Percentiles rank a stretch among this genome's conserved stretches.
Evolutionary conservation across 805 yeast genomes (phyloP).

Genomic region (Zygotorulaspora danielsina): DNA sequence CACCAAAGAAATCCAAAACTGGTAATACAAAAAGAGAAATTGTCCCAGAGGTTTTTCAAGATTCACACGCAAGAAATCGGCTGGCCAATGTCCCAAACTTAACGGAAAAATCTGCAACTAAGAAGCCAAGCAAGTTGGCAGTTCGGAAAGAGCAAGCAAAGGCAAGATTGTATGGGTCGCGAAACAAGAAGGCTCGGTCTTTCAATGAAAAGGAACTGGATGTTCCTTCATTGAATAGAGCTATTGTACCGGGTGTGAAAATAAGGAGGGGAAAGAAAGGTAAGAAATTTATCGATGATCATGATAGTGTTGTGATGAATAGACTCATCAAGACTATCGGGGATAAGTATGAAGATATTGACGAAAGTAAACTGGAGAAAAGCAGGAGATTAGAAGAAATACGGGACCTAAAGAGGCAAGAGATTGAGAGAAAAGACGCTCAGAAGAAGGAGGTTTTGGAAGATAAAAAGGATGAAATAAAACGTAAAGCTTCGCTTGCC

Average conservation of each 20-base stretch:
- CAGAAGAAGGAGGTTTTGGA: conserved; percentile 66
- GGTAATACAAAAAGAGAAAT: conserved; percentile 54
- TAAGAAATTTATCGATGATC: conserved; percentile 69
- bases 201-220: conserved; percentile 76
- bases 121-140: conserved; percentile 45
- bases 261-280: conserved; percentile 81
- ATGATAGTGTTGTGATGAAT: conserved; percentile 56
- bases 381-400: conserved; percentile 85
- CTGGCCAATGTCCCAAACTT: conserved; percentile 50
- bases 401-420: conserved; percentile 79
- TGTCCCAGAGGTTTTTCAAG: conserved; percentile 62
- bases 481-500: conserved; percentile 65
- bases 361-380: conserved; percentile 87
- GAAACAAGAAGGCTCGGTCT: conserved; percentile 43
- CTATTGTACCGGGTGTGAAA: conserved; percentile 80
- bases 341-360: conserved; percentile 69
- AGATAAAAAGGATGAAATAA: conserved; percentile 71
- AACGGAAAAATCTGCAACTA: conserved; percentile 53
- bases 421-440: conserved; percentile 78
- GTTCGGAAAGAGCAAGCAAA: conserved; percentile 65
- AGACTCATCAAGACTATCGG: conserved; percentile 77
- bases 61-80: conserved; percentile 65
- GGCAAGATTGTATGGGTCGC: conserved; percentile 64
- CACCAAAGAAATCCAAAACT: conserved; percentile 19
- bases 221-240: conserved; percentile 74